phyloP scores from a whole-genome alignment of 1,139 yeast genomes.

The Petasospora rhodanensis region DNA sequence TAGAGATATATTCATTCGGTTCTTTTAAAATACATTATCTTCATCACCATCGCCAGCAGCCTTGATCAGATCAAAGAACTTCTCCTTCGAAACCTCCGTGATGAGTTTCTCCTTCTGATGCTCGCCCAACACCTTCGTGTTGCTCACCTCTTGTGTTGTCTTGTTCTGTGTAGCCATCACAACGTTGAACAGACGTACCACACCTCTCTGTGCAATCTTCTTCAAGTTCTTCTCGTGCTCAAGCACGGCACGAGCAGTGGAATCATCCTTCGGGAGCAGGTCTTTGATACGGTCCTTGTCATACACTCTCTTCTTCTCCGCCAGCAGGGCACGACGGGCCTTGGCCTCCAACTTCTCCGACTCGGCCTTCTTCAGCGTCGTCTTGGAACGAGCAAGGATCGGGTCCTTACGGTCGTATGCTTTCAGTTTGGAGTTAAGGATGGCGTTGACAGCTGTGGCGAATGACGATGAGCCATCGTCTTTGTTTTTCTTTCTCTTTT shows the following conservation, averaged over 20 bases:
- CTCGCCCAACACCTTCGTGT: constrained; percentile 26
- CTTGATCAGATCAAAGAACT: constrained; percentile 82
- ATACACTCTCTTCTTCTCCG: constrained; percentile 65
- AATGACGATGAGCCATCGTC: constrained; percentile 72
- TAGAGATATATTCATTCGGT: background rate
- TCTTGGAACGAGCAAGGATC: constrained; percentile 74
- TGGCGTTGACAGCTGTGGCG: constrained; percentile 79
- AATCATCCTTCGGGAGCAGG: constrained; percentile 53
- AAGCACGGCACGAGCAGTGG: constrained; percentile 49
- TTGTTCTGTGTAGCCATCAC: constrained; percentile 76
- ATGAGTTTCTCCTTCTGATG: constrained; percentile 55
- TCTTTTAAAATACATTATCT: background rate
- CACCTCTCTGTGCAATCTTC: constrained; percentile 92
- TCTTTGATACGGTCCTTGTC: constrained; percentile 67
- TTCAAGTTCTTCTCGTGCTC: constrained; percentile 71
- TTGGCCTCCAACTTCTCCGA: constrained; percentile 78
- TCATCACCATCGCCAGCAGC: constrained; percentile 51
- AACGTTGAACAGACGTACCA: constrained; percentile 86
- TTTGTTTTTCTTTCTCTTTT: constrained; percentile 50
- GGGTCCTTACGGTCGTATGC: constrained; percentile 89
- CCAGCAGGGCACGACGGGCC: constrained; percentile 66
- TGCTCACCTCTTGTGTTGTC: constrained; percentile 38
- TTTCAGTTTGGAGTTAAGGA: constrained; percentile 79
- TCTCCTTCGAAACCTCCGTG: constrained; percentile 82
- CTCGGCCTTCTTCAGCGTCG: constrained; percentile 66